Base-by-base conservation (phyloP, 1,284 basidiomycete genomes). In the Meira miltonrushii region DNA sequence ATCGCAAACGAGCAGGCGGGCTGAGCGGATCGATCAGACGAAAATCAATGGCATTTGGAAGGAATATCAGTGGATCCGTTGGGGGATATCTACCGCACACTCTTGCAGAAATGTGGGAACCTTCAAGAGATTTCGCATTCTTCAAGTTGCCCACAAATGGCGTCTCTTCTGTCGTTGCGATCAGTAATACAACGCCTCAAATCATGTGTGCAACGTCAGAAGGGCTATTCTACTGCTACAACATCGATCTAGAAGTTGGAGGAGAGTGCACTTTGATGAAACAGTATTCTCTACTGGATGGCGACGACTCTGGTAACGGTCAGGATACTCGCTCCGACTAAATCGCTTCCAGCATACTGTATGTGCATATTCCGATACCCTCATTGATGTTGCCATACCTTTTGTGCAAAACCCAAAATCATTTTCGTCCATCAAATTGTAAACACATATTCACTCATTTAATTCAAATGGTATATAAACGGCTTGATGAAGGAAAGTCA, bases 171-270 rank as follows among this genome's bases (percentile, higher is more conserved):
- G 66, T 77, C 1, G 77, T 79, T 2, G 75, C 74, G 13, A 58
- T 78, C n/a, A 66, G 64, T 59, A 58, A 56, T 8, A 92, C 90
- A 10, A 88, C 90, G 79, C 94, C 94, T 0, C 92, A 97, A 66
- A 89, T 97, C 5, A 95, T 97, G 90, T 92, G 97, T 11, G 86
- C 96, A 54, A 92, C 92, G 0, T 90, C 90, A 0, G 92, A 97
- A 66, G 94, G 94, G 0, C 88, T 91, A 69, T 95, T 96, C 78
- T 96, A 97, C 77, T 87, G 88, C 8, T 98, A 98, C 79, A 89
- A 85, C 72, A 94, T 99, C 72, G 94, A 99, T 79, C 81, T 98
- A 57, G 93, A 98, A 79, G 87, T 88, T 55, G 95, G 95, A 10
- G 95, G 94, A 2, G 94, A 98, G 79, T 97, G 95, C 72, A 84